Conservation (phyloP, 495 filamentous ascomycete genomes). For the Aspergillus biplanus region DNA sequence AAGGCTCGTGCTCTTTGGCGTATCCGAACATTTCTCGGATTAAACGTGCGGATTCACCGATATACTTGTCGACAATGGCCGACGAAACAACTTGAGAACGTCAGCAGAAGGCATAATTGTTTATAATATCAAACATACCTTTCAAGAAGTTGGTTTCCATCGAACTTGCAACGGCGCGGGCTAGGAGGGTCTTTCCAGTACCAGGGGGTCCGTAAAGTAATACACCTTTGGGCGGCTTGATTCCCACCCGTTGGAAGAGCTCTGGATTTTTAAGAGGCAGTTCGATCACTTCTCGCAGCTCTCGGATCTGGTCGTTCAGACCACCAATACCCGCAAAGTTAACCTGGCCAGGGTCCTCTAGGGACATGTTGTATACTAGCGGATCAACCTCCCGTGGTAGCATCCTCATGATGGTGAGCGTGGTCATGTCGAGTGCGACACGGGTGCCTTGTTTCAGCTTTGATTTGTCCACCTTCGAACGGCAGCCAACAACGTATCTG, state of each 20-base stretch:
- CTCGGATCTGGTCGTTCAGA: conserved; percentile 97
- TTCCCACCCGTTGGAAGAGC: conserved; percentile 93
- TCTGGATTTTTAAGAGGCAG: conserved; percentile 98
- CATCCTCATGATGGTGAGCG: conserved; percentile 99
- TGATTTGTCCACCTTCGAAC: conserved; percentile 94
- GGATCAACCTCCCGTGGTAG: conserved; percentile 97
- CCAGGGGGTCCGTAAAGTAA: conserved; percentile 96
- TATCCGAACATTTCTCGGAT: conserved; percentile 99
- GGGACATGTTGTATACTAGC: conserved; percentile 99
- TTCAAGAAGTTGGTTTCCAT: conserved; percentile 99
- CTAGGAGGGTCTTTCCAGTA: conserved; percentile 95
- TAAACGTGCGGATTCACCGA: conserved; percentile 94
- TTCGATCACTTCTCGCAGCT: conserved; percentile 97
- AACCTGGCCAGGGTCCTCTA: conserved; percentile 97
- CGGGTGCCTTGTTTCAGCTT: conserved; percentile 98
- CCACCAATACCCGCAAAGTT: conserved; percentile 99
- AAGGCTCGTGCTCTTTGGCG: conserved; percentile 98
- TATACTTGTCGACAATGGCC: conserved; percentile 99
- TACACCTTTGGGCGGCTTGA: conserved; percentile 99
- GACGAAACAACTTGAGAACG: conserved; percentile 82
- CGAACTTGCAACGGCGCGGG: conserved; percentile 93
- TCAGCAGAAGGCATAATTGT: conserved; percentile 26
- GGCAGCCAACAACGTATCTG: conserved; percentile 97
- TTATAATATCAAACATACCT: conserved; percentile 54
- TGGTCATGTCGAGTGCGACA: conserved; percentile 99